Conservation (phyloP, 1,284 basidiomycete genomes). For the Boletus semigastroideus region DNA sequence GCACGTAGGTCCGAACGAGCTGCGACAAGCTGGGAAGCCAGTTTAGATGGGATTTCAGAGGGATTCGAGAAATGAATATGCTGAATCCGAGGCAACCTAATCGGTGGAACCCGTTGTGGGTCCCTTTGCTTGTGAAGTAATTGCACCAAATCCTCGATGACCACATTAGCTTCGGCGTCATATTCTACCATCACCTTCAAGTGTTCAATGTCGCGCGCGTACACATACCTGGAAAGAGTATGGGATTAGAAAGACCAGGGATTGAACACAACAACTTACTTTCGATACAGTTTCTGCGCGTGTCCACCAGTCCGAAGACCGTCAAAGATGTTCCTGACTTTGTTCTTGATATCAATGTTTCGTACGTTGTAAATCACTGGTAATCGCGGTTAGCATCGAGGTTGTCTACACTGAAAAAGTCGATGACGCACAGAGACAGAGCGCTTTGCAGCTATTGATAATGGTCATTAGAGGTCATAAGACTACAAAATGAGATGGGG, state of each 20-base stretch:
- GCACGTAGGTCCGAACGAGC: slow-evolving; percentile 17
- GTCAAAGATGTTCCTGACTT: slow-evolving; percentile 15
- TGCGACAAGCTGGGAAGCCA: slow-evolving; percentile 16
- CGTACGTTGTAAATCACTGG: slow-evolving; percentile 24
- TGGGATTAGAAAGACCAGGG: neutral
- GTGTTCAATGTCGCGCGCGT: slow-evolving; percentile 5
- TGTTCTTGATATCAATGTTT: neutral
- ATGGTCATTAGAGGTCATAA: neutral
- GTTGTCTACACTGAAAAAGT: neutral
- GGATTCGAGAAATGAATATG: slow-evolving; percentile 15
- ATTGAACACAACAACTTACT: neutral
- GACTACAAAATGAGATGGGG: neutral
- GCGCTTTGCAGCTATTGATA: slow-evolving; percentile 22
- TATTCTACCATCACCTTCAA: slow-evolving; percentile 18
- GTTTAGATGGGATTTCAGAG: slow-evolving; percentile 21
- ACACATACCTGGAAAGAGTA: neutral
- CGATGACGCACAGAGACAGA: slow-evolving; percentile 27
- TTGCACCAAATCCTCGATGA: slow-evolving; percentile 25
- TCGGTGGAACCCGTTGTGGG: neutral
- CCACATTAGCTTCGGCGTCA: slow-evolving; percentile 15
- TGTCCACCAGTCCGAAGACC: slow-evolving; percentile 7
- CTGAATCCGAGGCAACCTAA: slow-evolving; percentile 14
- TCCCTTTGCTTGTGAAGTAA: slow-evolving; percentile 19
- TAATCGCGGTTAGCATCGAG: neutral
- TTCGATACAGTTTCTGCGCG: slow-evolving; percentile 15